phyloP scores from a whole-genome alignment of 1,284 basidiomycete species.

The Leccinum pallidistipes region DNA sequence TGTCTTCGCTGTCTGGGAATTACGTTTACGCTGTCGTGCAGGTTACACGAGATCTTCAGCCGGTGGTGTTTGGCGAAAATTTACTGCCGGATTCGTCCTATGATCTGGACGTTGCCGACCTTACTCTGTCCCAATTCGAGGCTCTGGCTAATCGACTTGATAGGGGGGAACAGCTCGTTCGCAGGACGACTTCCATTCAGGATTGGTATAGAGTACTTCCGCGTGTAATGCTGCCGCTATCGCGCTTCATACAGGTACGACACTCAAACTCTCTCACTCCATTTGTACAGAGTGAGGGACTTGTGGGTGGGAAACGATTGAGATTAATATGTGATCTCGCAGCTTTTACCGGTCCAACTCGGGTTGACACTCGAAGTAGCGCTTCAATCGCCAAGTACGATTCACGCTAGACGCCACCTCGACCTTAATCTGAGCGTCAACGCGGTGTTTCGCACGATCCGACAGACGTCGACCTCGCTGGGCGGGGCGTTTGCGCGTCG shows the following conservation, averaged over 20 bases:
- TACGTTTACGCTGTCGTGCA: constrained; percentile 89
- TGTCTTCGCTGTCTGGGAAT: constrained; percentile 86
- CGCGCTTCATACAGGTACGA: constrained; percentile 67
- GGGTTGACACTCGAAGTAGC: constrained; percentile 83
- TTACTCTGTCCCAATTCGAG: constrained; percentile 81
- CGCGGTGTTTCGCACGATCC: constrained; percentile 78
- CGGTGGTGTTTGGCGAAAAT: constrained; percentile 79
- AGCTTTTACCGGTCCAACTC: constrained; percentile 73
- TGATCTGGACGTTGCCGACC: constrained; percentile 81
- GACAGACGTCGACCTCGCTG: constrained; percentile 58
- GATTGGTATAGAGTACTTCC: constrained; percentile 62
- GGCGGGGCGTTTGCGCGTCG: constrained; percentile 56
- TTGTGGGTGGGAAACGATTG: constrained; percentile 4
- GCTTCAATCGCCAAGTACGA: constrained; percentile 37
- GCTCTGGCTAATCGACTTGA: constrained; percentile 58
- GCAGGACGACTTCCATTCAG: constrained; percentile 36
- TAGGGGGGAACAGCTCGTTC: constrained; percentile 37
- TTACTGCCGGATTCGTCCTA: constrained; percentile 72
- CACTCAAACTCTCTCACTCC: constrained; percentile 1
- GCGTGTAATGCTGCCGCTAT: constrained; percentile 67
- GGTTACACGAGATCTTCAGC: constrained; percentile 87
- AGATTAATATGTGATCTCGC: constrained; percentile 12
- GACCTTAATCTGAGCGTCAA: constrained; percentile 85
- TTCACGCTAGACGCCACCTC: constrained; percentile 48
- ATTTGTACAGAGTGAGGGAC: constrained; percentile 9